Evolutionary conservation across 305 asterid species (phyloP).

Genomic region (Nicotiana rustica): DNA sequence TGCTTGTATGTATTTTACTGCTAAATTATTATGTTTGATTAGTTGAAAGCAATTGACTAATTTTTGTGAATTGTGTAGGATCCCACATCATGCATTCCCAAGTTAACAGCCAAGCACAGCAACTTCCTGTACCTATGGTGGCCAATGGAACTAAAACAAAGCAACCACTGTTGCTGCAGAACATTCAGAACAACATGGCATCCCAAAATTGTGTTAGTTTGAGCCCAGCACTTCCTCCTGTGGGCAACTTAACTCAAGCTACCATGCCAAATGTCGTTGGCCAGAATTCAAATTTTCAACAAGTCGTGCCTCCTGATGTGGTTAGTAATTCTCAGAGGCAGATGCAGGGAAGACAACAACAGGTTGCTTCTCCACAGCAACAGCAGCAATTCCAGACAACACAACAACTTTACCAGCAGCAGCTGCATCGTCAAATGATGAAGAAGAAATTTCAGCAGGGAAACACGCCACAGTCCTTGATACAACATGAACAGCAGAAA

Average conservation of each 20-base stretch:
- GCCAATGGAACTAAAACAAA: slow-evolving; percentile 72
- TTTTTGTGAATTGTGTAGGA: neutral
- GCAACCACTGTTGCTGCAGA: slow-evolving; percentile 72
- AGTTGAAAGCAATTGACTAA: too few species aligned
- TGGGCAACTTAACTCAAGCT: slow-evolving; percentile 64
- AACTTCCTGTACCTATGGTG: slow-evolving; percentile 58
- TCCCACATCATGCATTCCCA: slow-evolving; percentile 70
- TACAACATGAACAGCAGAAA: slow-evolving; percentile 58
- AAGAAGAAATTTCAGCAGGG: slow-evolving; percentile 83
- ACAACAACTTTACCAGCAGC: slow-evolving; percentile 82
- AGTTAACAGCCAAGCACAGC: slow-evolving; percentile 68
- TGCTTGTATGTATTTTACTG: too few species aligned
- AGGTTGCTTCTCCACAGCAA: slow-evolving; percentile 67
- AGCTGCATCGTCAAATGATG: slow-evolving; percentile 68
- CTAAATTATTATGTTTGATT: too few species aligned
- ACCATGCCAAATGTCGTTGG: slow-evolving; percentile 52
- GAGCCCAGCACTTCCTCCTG: slow-evolving; percentile 64
- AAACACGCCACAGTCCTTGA: slow-evolving; percentile 60
- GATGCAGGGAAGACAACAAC: slow-evolving; percentile 69
- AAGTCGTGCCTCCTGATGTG: slow-evolving; percentile 69
- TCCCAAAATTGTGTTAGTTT: slow-evolving; percentile 72
- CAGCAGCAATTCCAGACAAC: slow-evolving; percentile 80
- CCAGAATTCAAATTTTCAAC: neutral
- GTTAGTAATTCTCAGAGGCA: slow-evolving; percentile 82
- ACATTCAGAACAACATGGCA: slow-evolving; percentile 58